Percentiles rank a stretch among this genome's conserved stretches.
These are phyloP conservation scores for Colletotrichum kahawae DNA, from an alignment of 2,329 filamentous ascomycete species.

Conservation along the genomic window DNA sequence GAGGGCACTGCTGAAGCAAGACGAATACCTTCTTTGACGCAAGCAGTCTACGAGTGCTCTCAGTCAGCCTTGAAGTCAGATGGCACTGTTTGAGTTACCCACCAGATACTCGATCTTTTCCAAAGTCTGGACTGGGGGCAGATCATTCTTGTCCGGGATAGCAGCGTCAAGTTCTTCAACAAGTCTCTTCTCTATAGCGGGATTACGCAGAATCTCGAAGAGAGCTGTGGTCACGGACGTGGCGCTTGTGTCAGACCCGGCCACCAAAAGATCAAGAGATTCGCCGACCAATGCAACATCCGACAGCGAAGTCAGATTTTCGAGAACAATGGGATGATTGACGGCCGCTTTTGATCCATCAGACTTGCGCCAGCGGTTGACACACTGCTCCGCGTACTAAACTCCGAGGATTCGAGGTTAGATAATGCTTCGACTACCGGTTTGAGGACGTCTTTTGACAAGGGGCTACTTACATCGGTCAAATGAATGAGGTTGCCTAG, in stretches of 20 bases:
- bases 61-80: not conserved
- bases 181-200: not conserved
- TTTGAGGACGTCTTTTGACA: not conserved
- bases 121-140: not conserved
- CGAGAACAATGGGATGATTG: not conserved
- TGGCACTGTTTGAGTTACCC: too few species aligned
- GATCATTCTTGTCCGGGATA: not conserved
- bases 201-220: not conserved
- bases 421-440: not conserved
- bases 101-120: not conserved
- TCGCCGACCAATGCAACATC: not conserved
- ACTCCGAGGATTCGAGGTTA: not conserved
- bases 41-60: not conserved
- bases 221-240: not conserved
- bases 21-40: not conserved
- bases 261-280: not conserved
- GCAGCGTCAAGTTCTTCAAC: not conserved
- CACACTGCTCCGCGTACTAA: not conserved
- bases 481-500: not conserved
- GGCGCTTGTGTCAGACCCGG: not conserved
- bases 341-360: not conserved
- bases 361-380: not conserved
- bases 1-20: not conserved
- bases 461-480: not conserved
- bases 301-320: not conserved